Evolutionary conservation across 225 moss, liverwort and hornwort genomes (phyloP).

Genomic region (Rhytidiadelphus loreus): DNA sequence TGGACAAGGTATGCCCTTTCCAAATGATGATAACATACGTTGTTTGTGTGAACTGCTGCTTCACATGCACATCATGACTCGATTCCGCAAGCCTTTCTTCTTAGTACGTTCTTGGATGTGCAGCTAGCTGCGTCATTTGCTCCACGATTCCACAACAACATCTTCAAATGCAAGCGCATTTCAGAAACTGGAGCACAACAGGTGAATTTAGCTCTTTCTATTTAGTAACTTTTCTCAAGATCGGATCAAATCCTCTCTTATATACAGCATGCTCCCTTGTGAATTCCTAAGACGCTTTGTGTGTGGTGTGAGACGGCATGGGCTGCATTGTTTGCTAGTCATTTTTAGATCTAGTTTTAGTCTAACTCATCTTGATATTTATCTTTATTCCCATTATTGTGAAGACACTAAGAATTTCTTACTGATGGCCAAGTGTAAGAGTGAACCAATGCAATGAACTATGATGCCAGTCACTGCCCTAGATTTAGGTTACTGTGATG

Average conservation of each 20-base stretch:
- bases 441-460: background rate
- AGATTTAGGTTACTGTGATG: background rate
- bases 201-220: slow-evolving; percentile 24
- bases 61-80: background rate
- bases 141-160: slow-evolving; percentile 82
- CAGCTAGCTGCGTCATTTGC: slow-evolving; percentile 99
- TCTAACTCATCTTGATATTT: background rate
- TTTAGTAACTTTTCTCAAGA: background rate
- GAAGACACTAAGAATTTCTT: background rate
- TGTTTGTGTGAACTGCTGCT: background rate
- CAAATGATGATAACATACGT: background rate
- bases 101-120: slow-evolving; percentile 10
- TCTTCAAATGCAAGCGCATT: slow-evolving; percentile 97
- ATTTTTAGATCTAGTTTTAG: background rate
- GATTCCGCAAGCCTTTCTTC: background rate
- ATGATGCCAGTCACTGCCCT: background rate
- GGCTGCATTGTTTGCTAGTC: background rate
- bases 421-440: background rate
- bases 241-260: background rate
- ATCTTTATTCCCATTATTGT: background rate
- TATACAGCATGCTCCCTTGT: background rate
- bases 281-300: background rate
- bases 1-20: slow-evolving; percentile 77
- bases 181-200: slow-evolving; percentile 99
- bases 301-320: background rate